A percentile compares a stretch with the other conserved stretches of the same genome.
phyloP scores from a whole-genome alignment of 306 rosid species.

The Trifolium repens region DNA sequence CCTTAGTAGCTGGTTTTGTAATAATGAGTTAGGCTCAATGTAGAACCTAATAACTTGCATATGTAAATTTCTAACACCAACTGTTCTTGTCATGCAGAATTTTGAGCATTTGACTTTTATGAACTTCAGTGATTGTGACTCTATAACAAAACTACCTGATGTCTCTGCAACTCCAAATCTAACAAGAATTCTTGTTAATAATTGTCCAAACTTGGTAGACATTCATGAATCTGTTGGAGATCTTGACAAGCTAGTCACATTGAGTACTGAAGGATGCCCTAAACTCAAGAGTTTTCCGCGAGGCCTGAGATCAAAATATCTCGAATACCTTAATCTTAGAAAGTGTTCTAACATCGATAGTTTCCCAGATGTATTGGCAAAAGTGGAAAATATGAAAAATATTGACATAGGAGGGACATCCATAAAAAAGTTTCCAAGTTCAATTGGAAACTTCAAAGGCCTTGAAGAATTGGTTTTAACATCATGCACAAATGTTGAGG shows the following conservation, averaged over 20 bases:
- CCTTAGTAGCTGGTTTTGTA: neutral
- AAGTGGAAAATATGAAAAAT: conserved; percentile 27
- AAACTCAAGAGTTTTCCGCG: conserved; percentile 29
- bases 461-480: conserved; percentile 33
- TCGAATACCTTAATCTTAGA: conserved; percentile 21
- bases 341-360: conserved; percentile 24
- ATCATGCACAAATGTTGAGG: conserved; percentile 35
- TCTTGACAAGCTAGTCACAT: conserved; percentile 30
- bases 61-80: neutral
- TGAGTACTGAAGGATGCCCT: conserved; percentile 20
- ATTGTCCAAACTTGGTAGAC: conserved; percentile 35
- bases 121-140: conserved; percentile 1
- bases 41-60: neutral
- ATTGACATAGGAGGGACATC: conserved; percentile 42
- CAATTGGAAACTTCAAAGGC: conserved; percentile 32
- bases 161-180: conserved; percentile 40
- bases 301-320: conserved; percentile 31
- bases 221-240: conserved; percentile 45
- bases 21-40: neutral
- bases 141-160: conserved; percentile 36
- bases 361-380: conserved; percentile 40
- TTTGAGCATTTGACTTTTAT: conserved; percentile 29
- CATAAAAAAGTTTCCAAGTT: conserved; percentile 35
- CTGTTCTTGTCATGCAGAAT: conserved; percentile 34
- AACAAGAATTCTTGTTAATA: neutral